A percentile compares a stretch with the other conserved stretches of the same genome.
These are phyloP conservation scores for Xylariaceae sp. DNA, from an alignment of 2,329 filamentous ascomycete species.

Conservation along the genomic window DNA sequence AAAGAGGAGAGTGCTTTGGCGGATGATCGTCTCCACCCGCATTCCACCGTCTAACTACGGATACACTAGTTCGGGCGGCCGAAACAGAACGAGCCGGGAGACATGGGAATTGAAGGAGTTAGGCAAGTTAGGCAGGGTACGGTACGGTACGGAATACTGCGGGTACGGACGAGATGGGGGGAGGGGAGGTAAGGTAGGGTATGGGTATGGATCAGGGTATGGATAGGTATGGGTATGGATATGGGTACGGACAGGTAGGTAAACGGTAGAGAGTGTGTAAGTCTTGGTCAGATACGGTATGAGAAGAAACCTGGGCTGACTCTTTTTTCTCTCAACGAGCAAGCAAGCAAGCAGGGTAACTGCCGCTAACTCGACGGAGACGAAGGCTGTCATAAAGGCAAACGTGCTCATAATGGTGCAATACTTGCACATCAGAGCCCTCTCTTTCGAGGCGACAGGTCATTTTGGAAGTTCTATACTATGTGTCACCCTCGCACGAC, in stretches of 20 bases:
- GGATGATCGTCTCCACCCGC: constrained; percentile 17
- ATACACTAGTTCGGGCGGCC: constrained; percentile 17
- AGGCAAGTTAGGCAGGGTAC: too few relatives aligned
- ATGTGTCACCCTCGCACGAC: constrained; percentile 16
- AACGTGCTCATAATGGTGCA: neutral
- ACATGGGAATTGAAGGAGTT: neutral
- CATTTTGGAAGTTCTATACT: constrained; percentile 11
- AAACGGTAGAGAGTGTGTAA: neutral
- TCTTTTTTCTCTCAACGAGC: too few relatives aligned
- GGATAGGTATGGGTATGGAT: too few relatives aligned
- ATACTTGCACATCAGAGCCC: neutral
- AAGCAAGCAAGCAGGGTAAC: too few relatives aligned
- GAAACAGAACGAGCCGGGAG: constrained; percentile 7
- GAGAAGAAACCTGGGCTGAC: neutral
- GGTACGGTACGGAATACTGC: too few relatives aligned
- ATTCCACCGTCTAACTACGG: constrained; percentile 16
- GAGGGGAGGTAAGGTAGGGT: too few relatives aligned
- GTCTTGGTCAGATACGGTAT: constrained; percentile 13
- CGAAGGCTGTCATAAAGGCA: constrained; percentile 2
- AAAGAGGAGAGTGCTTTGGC: constrained; percentile 20
- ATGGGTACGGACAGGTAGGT: neutral
- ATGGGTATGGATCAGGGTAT: too few relatives aligned
- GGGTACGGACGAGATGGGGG: too few relatives aligned
- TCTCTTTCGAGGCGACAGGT: constrained; percentile 6
- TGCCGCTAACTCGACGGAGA: too few relatives aligned